These are phyloP conservation scores for Lactarius evosmus DNA, from an alignment of 768 basidiomycete species.

Conservation along the genomic window DNA sequence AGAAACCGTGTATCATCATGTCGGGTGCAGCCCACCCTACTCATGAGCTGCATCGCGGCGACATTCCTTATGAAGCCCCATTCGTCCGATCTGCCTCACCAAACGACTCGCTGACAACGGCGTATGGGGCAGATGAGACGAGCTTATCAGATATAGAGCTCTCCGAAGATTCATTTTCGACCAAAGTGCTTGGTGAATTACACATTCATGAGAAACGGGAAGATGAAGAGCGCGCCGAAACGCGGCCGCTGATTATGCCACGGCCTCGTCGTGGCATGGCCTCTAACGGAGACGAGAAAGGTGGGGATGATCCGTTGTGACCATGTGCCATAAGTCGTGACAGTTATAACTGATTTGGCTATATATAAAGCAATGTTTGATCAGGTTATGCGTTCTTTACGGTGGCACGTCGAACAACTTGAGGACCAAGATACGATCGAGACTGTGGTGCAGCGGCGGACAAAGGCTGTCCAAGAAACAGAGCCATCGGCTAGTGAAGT, in stretches of 20 bases:
- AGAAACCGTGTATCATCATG: conserved; percentile 6
- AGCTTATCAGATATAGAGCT: conserved; percentile 40
- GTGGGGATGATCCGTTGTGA: conserved; percentile 29
- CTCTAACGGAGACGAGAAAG: conserved; percentile 39
- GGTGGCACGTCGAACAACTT: conserved; percentile 38
- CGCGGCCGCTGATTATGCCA: conserved; percentile 36
- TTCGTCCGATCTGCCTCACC: conserved; percentile 47
- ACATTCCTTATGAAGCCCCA: conserved; percentile 42
- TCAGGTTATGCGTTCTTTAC: conserved; percentile 40
- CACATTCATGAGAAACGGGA: conserved; percentile 38
- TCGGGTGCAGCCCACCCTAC: conserved; percentile 17
- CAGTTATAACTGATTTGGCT: background rate
- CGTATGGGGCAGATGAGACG: conserved; percentile 48
- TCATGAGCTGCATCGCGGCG: conserved; percentile 28
- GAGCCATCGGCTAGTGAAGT: conserved; percentile 39
- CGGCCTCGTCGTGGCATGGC: conserved; percentile 30
- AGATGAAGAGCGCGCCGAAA: conserved; percentile 38
- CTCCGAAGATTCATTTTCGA: conserved; percentile 38
- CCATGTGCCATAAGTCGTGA: background rate
- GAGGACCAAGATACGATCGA: conserved; percentile 47
- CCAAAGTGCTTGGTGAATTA: conserved; percentile 37
- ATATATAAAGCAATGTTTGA: conserved; percentile 36
- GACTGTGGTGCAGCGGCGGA: conserved; percentile 38
- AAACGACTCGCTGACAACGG: conserved; percentile 46
- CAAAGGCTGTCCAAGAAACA: conserved; percentile 37